Evolutionary conservation across 2,329 filamentous ascomycete species (phyloP).

Genomic region (Fusarium stilboides): DNA sequence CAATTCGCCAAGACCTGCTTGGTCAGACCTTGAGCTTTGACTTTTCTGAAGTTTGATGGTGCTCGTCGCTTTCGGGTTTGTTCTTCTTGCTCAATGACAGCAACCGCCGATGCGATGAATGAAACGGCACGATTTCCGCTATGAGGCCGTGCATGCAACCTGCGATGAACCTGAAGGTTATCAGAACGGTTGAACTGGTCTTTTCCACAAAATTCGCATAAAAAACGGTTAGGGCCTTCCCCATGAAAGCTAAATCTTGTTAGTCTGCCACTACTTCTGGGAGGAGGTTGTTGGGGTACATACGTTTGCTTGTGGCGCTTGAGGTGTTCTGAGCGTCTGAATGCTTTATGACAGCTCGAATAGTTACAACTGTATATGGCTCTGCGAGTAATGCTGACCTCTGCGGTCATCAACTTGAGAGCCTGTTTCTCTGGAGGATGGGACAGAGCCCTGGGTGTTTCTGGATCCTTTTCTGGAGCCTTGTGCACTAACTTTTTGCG

Average conservation of each 20-base stretch:
- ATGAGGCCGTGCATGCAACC: conserved; percentile 57
- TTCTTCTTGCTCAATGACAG: conserved; percentile 57
- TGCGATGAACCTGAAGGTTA: conserved; percentile 60
- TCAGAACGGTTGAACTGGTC: conserved; percentile 59
- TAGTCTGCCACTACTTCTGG: background rate
- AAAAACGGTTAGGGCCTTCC: conserved; percentile 57
- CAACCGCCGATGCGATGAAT: conserved; percentile 56
- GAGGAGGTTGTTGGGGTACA: conserved; percentile 44
- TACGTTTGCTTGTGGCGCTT: conserved; percentile 69
- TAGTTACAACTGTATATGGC: conserved; percentile 62
- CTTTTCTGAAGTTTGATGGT: conserved; percentile 52
- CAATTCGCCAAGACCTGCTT: background rate
- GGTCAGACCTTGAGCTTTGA: background rate
- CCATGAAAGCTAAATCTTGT: conserved; percentile 50
- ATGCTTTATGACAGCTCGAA: conserved; percentile 63
- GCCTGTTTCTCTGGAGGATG: conserved; percentile 43
- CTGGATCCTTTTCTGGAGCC: conserved; percentile 59
- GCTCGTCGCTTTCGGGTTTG: conserved; percentile 55
- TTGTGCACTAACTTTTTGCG: conserved; percentile 55
- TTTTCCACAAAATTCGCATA: conserved; percentile 60
- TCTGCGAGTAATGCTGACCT: conserved; percentile 54
- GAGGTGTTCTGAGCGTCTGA: conserved; percentile 68
- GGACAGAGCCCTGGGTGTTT: conserved; percentile 58
- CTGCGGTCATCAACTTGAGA: conserved; percentile 46
- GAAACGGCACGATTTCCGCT: conserved; percentile 57